A percentile compares a stretch with the other conserved stretches of the same genome.
These are phyloP conservation scores for Durusdinium trenchii DNA, from an alignment of 73 alveolate species.

Conservation along the genomic window DNA sequence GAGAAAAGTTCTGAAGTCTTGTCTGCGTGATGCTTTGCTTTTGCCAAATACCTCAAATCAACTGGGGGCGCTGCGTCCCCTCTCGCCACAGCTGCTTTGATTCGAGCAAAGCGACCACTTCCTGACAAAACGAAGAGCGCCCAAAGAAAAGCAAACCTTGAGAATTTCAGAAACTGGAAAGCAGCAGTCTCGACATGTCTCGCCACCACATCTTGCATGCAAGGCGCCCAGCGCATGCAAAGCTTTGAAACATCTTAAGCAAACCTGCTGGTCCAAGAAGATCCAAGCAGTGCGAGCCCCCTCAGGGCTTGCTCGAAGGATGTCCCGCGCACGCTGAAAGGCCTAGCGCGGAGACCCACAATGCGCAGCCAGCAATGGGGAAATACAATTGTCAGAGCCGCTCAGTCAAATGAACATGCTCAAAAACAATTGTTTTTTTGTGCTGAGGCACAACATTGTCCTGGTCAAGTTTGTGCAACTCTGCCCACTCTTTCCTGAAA, in stretches of 20 bases:
- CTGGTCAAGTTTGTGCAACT: conserved; percentile 45
- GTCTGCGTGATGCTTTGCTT: not conserved
- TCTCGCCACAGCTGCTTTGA: not conserved
- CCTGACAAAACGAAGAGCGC: not conserved
- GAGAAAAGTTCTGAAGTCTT: not conserved
- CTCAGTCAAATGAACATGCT: no score
- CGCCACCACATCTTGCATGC: no score
- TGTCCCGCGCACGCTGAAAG: not conserved
- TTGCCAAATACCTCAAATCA: not conserved
- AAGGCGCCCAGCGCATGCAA: not conserved
- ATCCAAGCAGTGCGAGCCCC: not conserved
- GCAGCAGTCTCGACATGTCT: no score
- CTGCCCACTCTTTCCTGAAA: not conserved
- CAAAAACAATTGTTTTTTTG: no score
- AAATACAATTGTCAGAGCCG: not conserved
- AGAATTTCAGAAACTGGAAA: no score
- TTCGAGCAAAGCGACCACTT: not conserved
- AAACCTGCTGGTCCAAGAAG: not conserved
- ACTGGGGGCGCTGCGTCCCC: not conserved
- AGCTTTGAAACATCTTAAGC: not conserved
- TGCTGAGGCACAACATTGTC: not conserved
- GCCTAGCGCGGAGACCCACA: no score
- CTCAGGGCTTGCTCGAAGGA: no score
- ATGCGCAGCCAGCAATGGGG: no score
- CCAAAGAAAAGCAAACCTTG: no score